Evolutionary conservation across 305 asterid species (phyloP).

Genomic region (Rubia tinctorum): DNA sequence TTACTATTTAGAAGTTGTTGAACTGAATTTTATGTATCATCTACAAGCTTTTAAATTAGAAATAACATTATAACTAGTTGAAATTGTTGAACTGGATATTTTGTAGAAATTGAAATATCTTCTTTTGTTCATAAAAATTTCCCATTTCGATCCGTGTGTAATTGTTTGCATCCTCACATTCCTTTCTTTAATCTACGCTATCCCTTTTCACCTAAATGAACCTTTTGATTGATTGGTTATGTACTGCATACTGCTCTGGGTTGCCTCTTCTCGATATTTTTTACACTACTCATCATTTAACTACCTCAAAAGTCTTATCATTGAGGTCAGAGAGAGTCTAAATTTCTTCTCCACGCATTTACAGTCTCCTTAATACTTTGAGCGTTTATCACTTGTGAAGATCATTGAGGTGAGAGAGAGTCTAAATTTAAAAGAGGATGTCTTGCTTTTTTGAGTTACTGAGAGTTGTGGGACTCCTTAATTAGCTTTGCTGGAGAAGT

Average conservation of each 20-base stretch:
- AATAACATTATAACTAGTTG: background rate
- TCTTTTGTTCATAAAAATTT: too few species aligned
- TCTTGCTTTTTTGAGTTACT: background rate
- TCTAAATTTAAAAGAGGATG: background rate
- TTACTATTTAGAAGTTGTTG: too few species aligned
- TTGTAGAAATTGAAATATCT: too few species aligned
- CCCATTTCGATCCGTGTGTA: too few species aligned
- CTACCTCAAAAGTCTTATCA: too few species aligned
- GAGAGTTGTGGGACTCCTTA: background rate
- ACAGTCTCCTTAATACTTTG: background rate
- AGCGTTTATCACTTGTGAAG: background rate
- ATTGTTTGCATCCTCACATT: background rate
- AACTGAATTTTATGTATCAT: background rate
- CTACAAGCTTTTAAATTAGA: background rate
- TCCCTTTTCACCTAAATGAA: background rate
- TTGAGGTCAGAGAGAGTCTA: too few species aligned
- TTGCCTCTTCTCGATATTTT: too few species aligned
- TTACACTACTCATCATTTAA: too few species aligned
- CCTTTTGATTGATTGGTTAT: too few species aligned
- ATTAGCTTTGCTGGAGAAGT: background rate
- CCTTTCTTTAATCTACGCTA: background rate
- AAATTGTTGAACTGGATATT: background rate
- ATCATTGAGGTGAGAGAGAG: background rate
- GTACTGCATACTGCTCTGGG: too few species aligned
- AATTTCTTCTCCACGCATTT: background rate